These are phyloP conservation scores for Melanogaster broomeanus DNA, from an alignment of 768 basidiomycete species.

Conservation along the genomic window DNA sequence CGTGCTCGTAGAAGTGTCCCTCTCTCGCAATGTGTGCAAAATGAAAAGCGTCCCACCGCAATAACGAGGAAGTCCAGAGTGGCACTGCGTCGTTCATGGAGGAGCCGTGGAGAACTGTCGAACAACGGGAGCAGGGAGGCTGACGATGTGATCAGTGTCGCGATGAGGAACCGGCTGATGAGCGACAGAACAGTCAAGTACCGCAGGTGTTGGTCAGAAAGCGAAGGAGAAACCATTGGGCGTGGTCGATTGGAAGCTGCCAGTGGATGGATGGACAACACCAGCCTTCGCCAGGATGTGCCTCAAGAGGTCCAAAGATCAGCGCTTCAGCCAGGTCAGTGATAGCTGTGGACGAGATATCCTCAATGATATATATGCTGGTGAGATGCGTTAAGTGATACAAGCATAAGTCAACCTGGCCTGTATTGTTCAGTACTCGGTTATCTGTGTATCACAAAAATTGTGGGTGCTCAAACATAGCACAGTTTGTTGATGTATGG, in stretches of 20 bases:
- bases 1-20: slow-evolving; percentile 68
- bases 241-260: too few species aligned
- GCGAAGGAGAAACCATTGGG: slow-evolving; percentile 1
- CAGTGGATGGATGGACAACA: not conserved
- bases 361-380: too few species aligned
- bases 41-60: slow-evolving; percentile 91
- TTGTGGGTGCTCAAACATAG: too few species aligned
- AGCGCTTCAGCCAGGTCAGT: too few species aligned
- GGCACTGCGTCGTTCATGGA: slow-evolving; percentile 8
- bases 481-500: too few species aligned
- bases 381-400: too few species aligned
- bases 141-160: slow-evolving; percentile 19
- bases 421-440: too few species aligned
- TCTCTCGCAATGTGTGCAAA: slow-evolving; percentile 67
- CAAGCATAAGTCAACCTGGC: too few species aligned
- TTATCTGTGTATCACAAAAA: too few species aligned
- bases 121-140: slow-evolving; percentile 23
- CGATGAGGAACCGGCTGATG: slow-evolving; percentile 19
- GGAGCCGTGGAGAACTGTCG: slow-evolving; percentile 28
- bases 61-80: slow-evolving; percentile 34
- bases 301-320: too few species aligned
- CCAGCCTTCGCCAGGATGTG: too few species aligned
- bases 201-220: slow-evolving; percentile 17
- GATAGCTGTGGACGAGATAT: too few species aligned
- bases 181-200: slow-evolving; percentile 24